Evolutionary conservation across 225 moss, liverwort and hornwort species (phyloP).

Genomic region (Pleurozium schreberi): DNA sequence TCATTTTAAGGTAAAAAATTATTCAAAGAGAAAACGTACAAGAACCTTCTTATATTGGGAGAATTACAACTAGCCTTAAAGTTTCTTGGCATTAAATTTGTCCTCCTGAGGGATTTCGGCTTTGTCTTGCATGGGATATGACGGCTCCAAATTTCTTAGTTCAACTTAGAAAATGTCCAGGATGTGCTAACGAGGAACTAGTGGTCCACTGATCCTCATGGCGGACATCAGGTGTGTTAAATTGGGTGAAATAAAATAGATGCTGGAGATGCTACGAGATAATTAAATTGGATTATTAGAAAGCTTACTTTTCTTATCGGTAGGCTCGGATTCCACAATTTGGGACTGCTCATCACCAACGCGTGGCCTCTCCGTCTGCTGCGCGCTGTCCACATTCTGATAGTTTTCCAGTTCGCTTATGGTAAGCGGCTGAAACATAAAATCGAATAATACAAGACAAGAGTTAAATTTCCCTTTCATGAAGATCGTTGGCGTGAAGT

Average conservation of each 20-base stretch:
- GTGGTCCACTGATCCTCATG: not conserved
- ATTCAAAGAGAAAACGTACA: not conserved
- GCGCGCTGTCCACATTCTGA: not conserved
- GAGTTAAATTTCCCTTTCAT: not conserved
- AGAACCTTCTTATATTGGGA: not conserved
- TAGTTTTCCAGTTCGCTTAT: not conserved
- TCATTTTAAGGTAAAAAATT: not conserved
- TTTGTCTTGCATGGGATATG: not conserved
- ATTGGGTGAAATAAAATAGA: not conserved
- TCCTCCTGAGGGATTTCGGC: not conserved
- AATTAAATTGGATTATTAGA: not conserved
- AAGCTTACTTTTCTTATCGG: not conserved
- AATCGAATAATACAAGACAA: not conserved
- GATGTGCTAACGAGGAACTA: not conserved
- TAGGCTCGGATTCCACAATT: conserved; percentile 8
- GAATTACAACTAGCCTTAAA: not conserved
- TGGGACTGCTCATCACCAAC: conserved; percentile 21
- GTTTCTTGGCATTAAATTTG: not conserved
- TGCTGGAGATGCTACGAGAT: not conserved
- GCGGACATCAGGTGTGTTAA: not conserved
- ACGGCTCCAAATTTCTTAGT: not conserved
- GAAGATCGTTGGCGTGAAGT: too few relatives aligned
- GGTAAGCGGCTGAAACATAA: conserved; percentile 17
- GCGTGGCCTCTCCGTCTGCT: conserved; percentile 20
- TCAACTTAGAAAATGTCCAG: not conserved